Evolutionary conservation across 345 rosid genomes (phyloP), one percentile per base, ranked within the genome.

Genomic region (Salix suchowensis): DNA sequence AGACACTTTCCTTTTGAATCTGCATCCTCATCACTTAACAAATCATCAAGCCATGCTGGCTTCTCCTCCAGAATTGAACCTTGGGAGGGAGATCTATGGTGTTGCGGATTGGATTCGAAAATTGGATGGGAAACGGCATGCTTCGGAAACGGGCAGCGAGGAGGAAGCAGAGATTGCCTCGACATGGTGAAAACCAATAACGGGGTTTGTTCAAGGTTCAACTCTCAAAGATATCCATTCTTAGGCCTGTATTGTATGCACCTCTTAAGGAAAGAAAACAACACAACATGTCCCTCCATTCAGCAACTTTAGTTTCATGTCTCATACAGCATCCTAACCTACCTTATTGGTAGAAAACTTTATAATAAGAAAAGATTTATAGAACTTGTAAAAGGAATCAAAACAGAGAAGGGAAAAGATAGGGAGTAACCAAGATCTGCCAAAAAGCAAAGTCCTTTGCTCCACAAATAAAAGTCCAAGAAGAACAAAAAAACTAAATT

Each of bases 141-240:
- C 87, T 83, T 90, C 72, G 84, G 91, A 66, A 90, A 87, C 1
- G 92, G 95, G 74, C 87, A 85, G 60, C 94, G 90, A 37, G 97
- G 92, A 21, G 97, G 94, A 71, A 88, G 92, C 77, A 81, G 91
- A 81, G 84, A 83, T 82, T 87, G 95, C 77, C 90, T 86, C 73
- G 95, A 85, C 96, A 91, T 91, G 82, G 68, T 86, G 76, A 24
- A 34, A 24, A 50, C 19, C n/a, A 39, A 13, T 46, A 74, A 64
- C 65, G 52, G 28, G 61, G 16, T 73, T 18, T 55, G 36, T 34
- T 70, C 65, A 74, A 64, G 67, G 69, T 76, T 64, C 71, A 58
- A 58, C 24, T 58, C 24, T 66, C n/a, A 66, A 28, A 19, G 11
- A 60, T 42, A 55, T 42, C 34, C 77, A 76, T 72, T 42, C 26